Conservation (phyloP, 768 basidiomycete genomes). For the Trametes meyenii region DNA sequence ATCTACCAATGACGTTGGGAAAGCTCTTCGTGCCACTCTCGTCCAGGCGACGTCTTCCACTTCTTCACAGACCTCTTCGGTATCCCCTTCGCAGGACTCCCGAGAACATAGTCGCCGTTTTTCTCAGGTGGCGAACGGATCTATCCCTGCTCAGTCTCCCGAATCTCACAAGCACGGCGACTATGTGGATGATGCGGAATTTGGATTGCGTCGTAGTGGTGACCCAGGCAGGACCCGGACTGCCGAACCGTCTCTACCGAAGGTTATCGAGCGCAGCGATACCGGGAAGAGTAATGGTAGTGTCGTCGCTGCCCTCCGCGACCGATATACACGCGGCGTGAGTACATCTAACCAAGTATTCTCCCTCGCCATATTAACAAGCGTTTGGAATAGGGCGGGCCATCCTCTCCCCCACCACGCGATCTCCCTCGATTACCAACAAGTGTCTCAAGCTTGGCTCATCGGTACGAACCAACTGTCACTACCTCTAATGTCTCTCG, state of each 20-base stretch:
- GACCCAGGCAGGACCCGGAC: constrained; percentile 29
- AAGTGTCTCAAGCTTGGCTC: constrained; percentile 66
- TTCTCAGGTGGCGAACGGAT: background rate
- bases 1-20: background rate
- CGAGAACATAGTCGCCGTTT: background rate
- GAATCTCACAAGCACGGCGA: constrained; percentile 20
- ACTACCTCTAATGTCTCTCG: constrained; percentile 44
- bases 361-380: background rate
- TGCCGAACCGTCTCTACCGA: constrained; percentile 12
- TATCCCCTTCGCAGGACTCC: background rate
- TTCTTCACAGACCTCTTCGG: background rate
- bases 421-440: constrained; percentile 65
- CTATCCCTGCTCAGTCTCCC: background rate
- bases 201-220: constrained; percentile 29
- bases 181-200: constrained; percentile 31
- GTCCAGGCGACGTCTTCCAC: background rate
- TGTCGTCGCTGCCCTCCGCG: constrained; percentile 70
- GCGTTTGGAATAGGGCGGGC: constrained; percentile 44
- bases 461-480: constrained; percentile 56
- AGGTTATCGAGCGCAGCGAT: constrained; percentile 50
- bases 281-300: constrained; percentile 57
- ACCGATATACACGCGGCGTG: constrained; percentile 61
- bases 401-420: constrained; percentile 56
- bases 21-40: background rate
- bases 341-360: constrained; percentile 24